phyloP scores from a whole-genome alignment of 495 filamentous ascomycete species.

The Penicillium egyptiacum region DNA sequence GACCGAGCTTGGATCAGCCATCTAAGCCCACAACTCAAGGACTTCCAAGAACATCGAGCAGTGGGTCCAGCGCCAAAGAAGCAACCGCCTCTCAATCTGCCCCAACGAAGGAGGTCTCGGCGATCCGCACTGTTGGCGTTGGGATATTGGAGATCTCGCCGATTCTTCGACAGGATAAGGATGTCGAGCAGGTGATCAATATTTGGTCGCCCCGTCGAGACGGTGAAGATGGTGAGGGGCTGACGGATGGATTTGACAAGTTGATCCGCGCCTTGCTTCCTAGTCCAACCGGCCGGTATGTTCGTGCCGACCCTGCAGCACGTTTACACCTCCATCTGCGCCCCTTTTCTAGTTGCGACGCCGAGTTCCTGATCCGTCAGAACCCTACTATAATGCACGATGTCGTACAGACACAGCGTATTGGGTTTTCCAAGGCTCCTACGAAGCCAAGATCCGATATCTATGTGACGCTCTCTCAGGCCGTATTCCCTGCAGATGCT shows the following conservation, averaged over 20 bases:
- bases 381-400: slow-evolving; percentile 87
- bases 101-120: slow-evolving; percentile 43
- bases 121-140: slow-evolving; percentile 72
- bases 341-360: slow-evolving; percentile 71
- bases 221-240: slow-evolving; percentile 52
- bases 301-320: slow-evolving; percentile 67
- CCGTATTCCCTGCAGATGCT: slow-evolving; percentile 71
- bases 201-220: slow-evolving; percentile 72
- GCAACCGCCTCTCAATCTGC: slow-evolving; percentile 36
- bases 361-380: slow-evolving; percentile 73
- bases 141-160: slow-evolving; percentile 79
- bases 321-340: slow-evolving; percentile 73
- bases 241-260: slow-evolving; percentile 68
- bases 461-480: slow-evolving; percentile 80
- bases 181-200: slow-evolving; percentile 72
- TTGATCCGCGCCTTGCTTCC: slow-evolving; percentile 72
- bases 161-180: slow-evolving; percentile 71
- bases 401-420: slow-evolving; percentile 75
- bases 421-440: slow-evolving; percentile 93
- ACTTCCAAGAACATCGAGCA: slow-evolving; percentile 54
- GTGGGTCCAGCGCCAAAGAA: slow-evolving; percentile 54
- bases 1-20: slow-evolving; percentile 29
- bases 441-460: slow-evolving; percentile 88
- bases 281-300: slow-evolving; percentile 69
- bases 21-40: slow-evolving; percentile 34